Evolutionary conservation across 495 filamentous ascomycete genomes (phyloP).

Genomic region (Penicillium verhagenii): DNA sequence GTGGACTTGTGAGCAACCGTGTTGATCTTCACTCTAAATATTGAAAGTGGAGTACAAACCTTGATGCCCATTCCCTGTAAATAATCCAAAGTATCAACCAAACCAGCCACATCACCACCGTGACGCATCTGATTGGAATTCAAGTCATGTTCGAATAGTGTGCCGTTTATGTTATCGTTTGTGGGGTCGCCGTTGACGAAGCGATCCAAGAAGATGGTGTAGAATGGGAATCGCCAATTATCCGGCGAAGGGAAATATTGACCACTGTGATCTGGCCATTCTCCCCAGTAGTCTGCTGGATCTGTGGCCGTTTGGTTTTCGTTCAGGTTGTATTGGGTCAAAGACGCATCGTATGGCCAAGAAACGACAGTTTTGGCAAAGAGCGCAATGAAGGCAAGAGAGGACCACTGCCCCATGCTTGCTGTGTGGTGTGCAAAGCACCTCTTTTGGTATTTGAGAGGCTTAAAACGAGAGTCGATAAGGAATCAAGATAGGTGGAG

Average conservation of each 20-base stretch:
- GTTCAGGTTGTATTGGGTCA: constrained; percentile 62
- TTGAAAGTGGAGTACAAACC: constrained; percentile 31
- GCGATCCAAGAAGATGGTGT: constrained; percentile 67
- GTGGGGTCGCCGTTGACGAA: constrained; percentile 70
- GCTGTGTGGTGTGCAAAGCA: neutral
- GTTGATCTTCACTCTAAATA: neutral
- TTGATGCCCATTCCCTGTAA: constrained; percentile 74
- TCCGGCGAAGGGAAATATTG: constrained; percentile 55
- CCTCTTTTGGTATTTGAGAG: no score
- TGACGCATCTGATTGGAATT: constrained; percentile 67
- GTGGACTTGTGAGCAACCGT: neutral
- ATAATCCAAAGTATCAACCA: constrained; percentile 68
- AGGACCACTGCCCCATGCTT: constrained; percentile 6
- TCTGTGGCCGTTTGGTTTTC: constrained; percentile 53
- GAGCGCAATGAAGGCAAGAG: constrained; percentile 32
- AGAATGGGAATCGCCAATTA: constrained; percentile 72
- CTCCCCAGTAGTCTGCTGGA: constrained; percentile 60
- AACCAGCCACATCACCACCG: constrained; percentile 65
- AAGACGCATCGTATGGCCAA: constrained; percentile 54
- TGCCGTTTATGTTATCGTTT: constrained; percentile 70
- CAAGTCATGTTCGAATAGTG: constrained; percentile 65
- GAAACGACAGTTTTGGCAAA: constrained; percentile 31
- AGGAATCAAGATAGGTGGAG: neutral
- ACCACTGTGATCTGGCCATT: constrained; percentile 50
- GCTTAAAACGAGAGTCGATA: neutral